Evolutionary conservation across 139 green algal species (phyloP), one percentile per base, ranked within the genome.

Genomic region (Ostreobium quekettii): DNA sequence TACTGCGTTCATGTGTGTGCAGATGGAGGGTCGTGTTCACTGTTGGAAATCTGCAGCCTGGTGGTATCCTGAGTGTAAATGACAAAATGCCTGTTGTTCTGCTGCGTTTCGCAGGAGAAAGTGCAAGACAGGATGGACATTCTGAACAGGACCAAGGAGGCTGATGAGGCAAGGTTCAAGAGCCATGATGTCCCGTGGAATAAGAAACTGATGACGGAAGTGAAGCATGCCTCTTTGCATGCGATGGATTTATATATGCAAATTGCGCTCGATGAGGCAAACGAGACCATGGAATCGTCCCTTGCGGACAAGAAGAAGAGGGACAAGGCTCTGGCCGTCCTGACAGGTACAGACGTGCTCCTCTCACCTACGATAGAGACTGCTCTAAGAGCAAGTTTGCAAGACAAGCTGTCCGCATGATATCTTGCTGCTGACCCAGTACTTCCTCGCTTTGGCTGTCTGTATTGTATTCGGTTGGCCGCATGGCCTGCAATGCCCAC

Each of bases 101-200:
- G n/a, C n/a, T n/a, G n/a, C n/a, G n/a, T n/a, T n/a, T n/a, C n/a
- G n/a, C n/a, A n/a, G n/a, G 61, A 68, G 5, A 68, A 68, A 38
- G 53, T n/a, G 6, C 49, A 56, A 5, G 42, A 53, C 22, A 24
- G 61, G 15, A 36, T 68, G 4, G 61, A 68, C 11, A 26, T 56
- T 4, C 36, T 68, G 38, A 24, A 57, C 22, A 53, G 61, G 31
- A 68, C 61, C 4, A 68, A 68, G 42, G 61, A 68, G 19, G 61
- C 61, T 11, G 61, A 68, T 28, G 61, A 68, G 22, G 53, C 49
- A 38, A 68, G 53, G 26, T 68, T 68, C 61, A 53, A 56, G 35
- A 38, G 53, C 11, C 35, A 48, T 56, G 42, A 53, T 36, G 53
- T 68, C 53, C 61, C 61, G 36, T 68, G 61, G 61, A 68, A 68